Conservation (phyloP, 257 asterid genomes). For the Pogostemon cablin region DNA sequence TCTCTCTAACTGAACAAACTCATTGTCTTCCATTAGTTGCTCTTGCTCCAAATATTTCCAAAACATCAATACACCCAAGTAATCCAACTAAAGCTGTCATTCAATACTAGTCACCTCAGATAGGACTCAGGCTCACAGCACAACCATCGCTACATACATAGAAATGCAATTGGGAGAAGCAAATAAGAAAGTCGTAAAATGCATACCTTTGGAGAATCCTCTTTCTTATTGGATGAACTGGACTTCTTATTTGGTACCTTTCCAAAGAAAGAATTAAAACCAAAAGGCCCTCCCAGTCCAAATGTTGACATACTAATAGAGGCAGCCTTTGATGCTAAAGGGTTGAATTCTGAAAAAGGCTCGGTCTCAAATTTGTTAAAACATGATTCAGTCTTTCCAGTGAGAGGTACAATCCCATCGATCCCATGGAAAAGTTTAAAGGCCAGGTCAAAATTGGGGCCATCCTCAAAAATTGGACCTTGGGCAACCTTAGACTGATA, state of each 20-base stretch:
- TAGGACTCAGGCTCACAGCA: neutral
- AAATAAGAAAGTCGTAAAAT: slow-evolving; percentile 14
- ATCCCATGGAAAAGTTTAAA: slow-evolving; percentile 80
- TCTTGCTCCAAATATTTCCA: slow-evolving; percentile 4
- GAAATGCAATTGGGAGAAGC: slow-evolving; percentile 21
- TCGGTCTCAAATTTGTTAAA: slow-evolving; percentile 41
- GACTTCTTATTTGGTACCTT: slow-evolving; percentile 58
- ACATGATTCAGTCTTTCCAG: slow-evolving; percentile 36
- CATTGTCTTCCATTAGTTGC: neutral
- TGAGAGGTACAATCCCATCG: slow-evolving; percentile 77
- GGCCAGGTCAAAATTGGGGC: slow-evolving; percentile 67
- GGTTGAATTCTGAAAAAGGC: slow-evolving; percentile 53
- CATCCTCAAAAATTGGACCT: slow-evolving; percentile 90
- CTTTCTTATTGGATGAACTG: slow-evolving; percentile 50
- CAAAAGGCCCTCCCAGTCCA: slow-evolving; percentile 81
- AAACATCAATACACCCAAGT: neutral
- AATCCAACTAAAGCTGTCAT: slow-evolving; percentile 19
- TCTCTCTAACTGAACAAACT: no score
- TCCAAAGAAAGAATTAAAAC: slow-evolving; percentile 63
- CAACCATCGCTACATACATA: neutral
- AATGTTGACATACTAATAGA: slow-evolving; percentile 76
- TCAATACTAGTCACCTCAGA: neutral
- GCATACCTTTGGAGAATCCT: slow-evolving; percentile 53
- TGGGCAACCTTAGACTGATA: slow-evolving; percentile 53
- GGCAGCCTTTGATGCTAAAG: slow-evolving; percentile 70